Evolutionary conservation across 257 asterid genomes (phyloP).

Genomic region (Plantago major): DNA sequence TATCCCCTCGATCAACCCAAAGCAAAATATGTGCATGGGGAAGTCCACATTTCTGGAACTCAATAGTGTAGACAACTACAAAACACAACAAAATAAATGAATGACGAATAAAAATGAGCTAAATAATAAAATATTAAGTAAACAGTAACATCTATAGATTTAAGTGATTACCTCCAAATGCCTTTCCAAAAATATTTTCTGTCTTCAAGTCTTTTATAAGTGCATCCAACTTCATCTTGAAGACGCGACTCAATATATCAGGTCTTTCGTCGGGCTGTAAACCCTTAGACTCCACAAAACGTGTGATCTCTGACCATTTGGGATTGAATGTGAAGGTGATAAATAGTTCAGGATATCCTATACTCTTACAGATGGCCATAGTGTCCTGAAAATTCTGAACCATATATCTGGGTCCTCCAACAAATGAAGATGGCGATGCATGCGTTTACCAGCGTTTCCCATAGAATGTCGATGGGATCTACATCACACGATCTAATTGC

Average conservation of each 20-base stretch:
- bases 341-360: not conserved
- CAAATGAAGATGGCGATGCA: too few species aligned
- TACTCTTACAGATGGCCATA: not conserved
- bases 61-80: not conserved
- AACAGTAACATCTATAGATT: not conserved
- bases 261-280: constrained; percentile 1
- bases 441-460: too few species aligned
- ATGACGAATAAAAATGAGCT: not conserved
- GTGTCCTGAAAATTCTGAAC: too few species aligned
- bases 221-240: constrained; percentile 4
- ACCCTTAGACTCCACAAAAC: not conserved
- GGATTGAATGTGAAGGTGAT: constrained; percentile 9
- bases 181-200: not conserved
- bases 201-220: not conserved
- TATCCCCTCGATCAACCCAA: not conserved
- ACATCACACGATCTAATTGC: too few species aligned
- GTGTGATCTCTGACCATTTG: not conserved
- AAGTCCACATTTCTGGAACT: not conserved
- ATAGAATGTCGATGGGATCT: too few species aligned
- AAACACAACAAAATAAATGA: not conserved
- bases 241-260: not conserved
- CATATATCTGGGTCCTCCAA: too few species aligned
- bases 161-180: too few species aligned
- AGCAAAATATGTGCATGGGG: not conserved
- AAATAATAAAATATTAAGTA: not conserved